Percentiles rank a stretch among this genome's conserved stretches.
phyloP scores from a whole-genome alignment of 2,329 filamentous ascomycete species.

The Diaporthe batatas region DNA sequence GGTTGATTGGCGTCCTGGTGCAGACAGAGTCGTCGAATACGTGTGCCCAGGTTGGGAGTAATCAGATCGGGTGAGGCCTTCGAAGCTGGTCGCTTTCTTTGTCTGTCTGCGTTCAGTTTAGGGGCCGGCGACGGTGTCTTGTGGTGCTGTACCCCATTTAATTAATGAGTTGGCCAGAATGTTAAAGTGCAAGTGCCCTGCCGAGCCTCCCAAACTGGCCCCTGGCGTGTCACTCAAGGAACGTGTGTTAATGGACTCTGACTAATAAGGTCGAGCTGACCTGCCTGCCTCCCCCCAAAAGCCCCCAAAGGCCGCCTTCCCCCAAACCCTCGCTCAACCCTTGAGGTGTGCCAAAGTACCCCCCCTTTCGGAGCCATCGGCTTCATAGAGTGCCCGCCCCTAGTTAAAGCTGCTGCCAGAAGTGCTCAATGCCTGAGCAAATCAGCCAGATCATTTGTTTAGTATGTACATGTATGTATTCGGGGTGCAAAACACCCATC shows the following conservation, averaged over 20 bases:
- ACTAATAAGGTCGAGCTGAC: conserved; percentile 32
- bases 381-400: neutral
- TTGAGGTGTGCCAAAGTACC: neutral
- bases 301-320: too few species aligned
- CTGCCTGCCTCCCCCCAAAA: too few species aligned
- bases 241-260: conserved; percentile 23
- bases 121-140: conserved; percentile 21
- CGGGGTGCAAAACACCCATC: neutral
- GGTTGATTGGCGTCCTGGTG: conserved; percentile 11
- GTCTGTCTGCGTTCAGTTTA: conserved; percentile 30
- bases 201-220: conserved; percentile 33
- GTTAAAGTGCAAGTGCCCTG: conserved; percentile 32
- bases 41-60: neutral
- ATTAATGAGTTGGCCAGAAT: conserved; percentile 30
- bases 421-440: neutral
- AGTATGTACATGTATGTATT: neutral
- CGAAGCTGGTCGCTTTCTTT: conserved; percentile 22
- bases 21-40: neutral
- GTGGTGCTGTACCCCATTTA: conserved; percentile 4
- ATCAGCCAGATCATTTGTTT: neutral
- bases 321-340: conserved; percentile 4
- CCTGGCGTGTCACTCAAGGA: conserved; percentile 28
- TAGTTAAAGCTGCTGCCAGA: neutral
- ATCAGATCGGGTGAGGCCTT: conserved; percentile 1
- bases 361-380: too few species aligned